These are phyloP conservation scores for Ganoderma sinense DNA, from an alignment of 1,284 basidiomycete species.

Conservation along the genomic window DNA sequence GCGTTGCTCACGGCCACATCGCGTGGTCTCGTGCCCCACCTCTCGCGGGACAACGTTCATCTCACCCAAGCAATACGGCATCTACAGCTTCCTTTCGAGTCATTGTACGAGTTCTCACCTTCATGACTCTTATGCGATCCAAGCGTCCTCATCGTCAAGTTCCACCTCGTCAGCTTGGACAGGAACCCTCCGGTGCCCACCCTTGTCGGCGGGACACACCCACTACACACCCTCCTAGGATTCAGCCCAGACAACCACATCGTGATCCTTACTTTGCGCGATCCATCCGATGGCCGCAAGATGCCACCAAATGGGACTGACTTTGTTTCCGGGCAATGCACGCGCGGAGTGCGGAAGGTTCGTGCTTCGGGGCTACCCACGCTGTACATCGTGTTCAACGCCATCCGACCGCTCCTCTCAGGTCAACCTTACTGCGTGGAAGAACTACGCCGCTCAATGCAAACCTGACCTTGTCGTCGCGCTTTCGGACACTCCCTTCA, in stretches of 20 bases:
- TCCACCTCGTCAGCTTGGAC: constrained; percentile 57
- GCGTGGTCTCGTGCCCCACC: constrained; percentile 77
- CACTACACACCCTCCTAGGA: constrained; percentile 67
- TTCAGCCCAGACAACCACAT: constrained; percentile 58
- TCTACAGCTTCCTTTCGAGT: constrained; percentile 78
- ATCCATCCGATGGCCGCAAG: constrained; percentile 67
- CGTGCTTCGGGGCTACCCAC: constrained; percentile 1
- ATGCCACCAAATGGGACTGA: constrained; percentile 75
- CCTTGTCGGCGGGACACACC: constrained; percentile 54
- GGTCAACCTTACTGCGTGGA: constrained; percentile 66
- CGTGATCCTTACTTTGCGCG: constrained; percentile 66
- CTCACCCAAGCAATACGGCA: constrained; percentile 60
- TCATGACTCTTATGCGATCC: neutral
- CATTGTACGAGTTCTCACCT: constrained; percentile 68
- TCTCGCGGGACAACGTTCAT: constrained; percentile 68
- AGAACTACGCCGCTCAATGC: constrained; percentile 54
- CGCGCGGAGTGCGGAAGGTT: constrained; percentile 79
- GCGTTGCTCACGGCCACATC: constrained; percentile 67
- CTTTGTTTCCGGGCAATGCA: constrained; percentile 61
- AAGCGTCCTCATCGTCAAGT: constrained; percentile 8
- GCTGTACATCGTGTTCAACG: constrained; percentile 1
- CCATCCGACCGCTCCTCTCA: constrained; percentile 37
- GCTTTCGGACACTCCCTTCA: constrained; percentile 74
- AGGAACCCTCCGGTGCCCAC: constrained; percentile 66
- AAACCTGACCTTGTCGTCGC: constrained; percentile 78